These are phyloP conservation scores for Calonectria pauciramosa DNA, from an alignment of 2,329 filamentous ascomycete species.

Conservation along the genomic window DNA sequence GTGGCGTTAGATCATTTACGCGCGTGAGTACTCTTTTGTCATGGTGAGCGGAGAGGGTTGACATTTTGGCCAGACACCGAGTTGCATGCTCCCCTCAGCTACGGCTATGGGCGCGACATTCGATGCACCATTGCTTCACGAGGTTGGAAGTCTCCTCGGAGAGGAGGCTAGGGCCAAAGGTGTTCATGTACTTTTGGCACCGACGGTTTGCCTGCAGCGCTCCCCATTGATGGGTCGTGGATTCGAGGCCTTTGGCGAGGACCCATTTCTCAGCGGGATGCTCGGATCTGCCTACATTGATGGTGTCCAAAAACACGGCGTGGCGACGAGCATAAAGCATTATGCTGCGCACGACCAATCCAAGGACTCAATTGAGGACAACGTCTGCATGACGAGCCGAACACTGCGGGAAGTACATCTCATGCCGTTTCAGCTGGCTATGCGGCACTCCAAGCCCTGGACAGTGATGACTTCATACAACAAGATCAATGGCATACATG, in stretches of 20 bases:
- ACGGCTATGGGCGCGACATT: conserved; percentile 70
- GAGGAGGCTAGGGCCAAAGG: conserved; percentile 69
- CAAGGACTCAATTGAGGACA: conserved; percentile 33
- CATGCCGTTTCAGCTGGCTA: conserved; percentile 54
- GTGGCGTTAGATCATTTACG: conserved; percentile 32
- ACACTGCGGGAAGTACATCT: conserved; percentile 40
- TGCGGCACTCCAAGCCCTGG: conserved; percentile 51
- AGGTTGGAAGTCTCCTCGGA: conserved; percentile 69
- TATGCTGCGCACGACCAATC: conserved; percentile 56
- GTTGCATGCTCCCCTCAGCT: conserved; percentile 34
- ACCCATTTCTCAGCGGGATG: conserved; percentile 55
- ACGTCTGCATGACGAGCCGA: conserved; percentile 20
- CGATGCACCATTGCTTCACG: conserved; percentile 67
- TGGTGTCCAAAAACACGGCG: conserved; percentile 53
- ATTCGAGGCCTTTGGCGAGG: conserved; percentile 57
- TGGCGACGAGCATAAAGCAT: conserved; percentile 57
- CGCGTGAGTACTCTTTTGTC: conserved; percentile 7
- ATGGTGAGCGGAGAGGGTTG: not conserved
- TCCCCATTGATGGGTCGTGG: conserved; percentile 56
- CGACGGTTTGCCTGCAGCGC: conserved; percentile 54
- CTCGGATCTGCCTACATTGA: conserved; percentile 48
- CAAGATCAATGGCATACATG: conserved; percentile 56
- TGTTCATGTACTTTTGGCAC: conserved; percentile 70
- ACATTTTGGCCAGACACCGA: not conserved
- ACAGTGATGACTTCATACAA: conserved; percentile 48